Evolutionary conservation across 495 filamentous ascomycete genomes (phyloP).

Genomic region (Hyphodiscus hymeniophilus): DNA sequence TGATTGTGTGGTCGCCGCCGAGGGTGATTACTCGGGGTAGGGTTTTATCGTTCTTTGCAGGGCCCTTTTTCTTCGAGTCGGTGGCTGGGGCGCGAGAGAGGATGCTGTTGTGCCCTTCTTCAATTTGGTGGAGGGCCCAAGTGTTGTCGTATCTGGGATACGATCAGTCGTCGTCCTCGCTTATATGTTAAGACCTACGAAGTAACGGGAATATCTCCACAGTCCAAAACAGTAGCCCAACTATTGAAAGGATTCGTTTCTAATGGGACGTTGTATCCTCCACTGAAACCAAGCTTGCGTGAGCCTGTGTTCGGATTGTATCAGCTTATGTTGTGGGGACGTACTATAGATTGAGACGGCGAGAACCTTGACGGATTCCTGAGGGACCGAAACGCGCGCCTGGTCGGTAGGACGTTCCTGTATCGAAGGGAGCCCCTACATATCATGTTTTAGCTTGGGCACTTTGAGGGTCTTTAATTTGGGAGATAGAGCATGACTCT

Average conservation of each 20-base stretch:
- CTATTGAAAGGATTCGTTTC: constrained; percentile 55
- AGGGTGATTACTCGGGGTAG: constrained; percentile 55
- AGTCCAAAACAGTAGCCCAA: constrained; percentile 63
- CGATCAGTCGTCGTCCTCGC: too few relatives aligned
- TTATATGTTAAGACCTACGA: too few relatives aligned
- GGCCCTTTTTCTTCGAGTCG: constrained; percentile 37
- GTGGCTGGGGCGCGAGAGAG: constrained; percentile 42
- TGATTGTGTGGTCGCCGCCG: constrained; percentile 60
- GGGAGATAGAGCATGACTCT: constrained; percentile 1
- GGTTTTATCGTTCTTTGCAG: constrained; percentile 42
- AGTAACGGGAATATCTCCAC: constrained; percentile 68
- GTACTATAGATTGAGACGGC: constrained; percentile 35
- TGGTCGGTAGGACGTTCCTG: constrained; percentile 69
- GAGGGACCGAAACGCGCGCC: constrained; percentile 78
- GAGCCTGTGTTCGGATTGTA: constrained; percentile 18
- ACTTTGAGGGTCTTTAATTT: constrained; percentile 9
- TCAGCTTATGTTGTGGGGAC: constrained; percentile 21
- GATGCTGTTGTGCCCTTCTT: constrained; percentile 50
- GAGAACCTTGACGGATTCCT: constrained; percentile 71
- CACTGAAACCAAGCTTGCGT: constrained; percentile 25
- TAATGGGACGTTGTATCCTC: constrained; percentile 34
- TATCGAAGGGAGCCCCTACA: constrained; percentile 41
- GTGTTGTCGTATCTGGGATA: constrained; percentile 50
- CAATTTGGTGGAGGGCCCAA: constrained; percentile 67
- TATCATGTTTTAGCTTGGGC: constrained; percentile 5